phyloP scores from a whole-genome alignment of 2,329 filamentous ascomycete species.

The Corynespora cassiicola region DNA sequence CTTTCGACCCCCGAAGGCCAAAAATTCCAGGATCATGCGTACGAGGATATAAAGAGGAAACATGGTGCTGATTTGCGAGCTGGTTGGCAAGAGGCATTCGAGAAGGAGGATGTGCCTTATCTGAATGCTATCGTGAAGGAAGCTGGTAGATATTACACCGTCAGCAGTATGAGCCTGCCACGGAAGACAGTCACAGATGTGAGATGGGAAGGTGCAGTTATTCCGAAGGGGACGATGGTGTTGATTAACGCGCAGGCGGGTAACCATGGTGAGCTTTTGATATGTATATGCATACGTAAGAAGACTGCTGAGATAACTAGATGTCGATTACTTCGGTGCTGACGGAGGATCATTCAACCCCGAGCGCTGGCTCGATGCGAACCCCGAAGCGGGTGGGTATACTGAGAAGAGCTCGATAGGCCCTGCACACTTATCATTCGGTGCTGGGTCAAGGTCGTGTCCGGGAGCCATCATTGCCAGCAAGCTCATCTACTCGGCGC shows the following conservation, averaged over 20 bases:
- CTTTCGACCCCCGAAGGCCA: conserved; percentile 57
- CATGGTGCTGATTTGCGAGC: conserved; percentile 53
- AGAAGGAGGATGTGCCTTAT: conserved; percentile 58
- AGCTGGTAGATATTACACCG: conserved; percentile 61
- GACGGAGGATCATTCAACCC: conserved; percentile 54
- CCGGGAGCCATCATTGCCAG: conserved; percentile 59
- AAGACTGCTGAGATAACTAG: conserved; percentile 51
- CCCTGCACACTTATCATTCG: conserved; percentile 56
- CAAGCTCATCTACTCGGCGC: conserved; percentile 57
- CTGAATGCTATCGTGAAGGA: conserved; percentile 59
- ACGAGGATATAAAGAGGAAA: conserved; percentile 57
- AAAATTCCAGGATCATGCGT: conserved; percentile 59
- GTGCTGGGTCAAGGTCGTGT: conserved; percentile 59
- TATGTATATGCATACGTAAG: not conserved
- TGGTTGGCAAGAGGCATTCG: conserved; percentile 54
- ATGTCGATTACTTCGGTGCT: conserved; percentile 55
- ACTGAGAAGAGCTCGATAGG: conserved; percentile 28
- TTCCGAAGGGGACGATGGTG: conserved; percentile 61
- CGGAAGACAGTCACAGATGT: conserved; percentile 59
- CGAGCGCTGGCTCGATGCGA: conserved; percentile 51
- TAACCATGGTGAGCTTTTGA: conserved; percentile 54
- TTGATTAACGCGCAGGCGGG: conserved; percentile 63
- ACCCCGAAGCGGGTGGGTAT: not conserved
- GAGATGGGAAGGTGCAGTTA: conserved; percentile 58
- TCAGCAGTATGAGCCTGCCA: conserved; percentile 60